These are phyloP conservation scores for Penicillium ucsense DNA, from an alignment of 495 filamentous ascomycete genomes.

Conservation along the genomic window DNA sequence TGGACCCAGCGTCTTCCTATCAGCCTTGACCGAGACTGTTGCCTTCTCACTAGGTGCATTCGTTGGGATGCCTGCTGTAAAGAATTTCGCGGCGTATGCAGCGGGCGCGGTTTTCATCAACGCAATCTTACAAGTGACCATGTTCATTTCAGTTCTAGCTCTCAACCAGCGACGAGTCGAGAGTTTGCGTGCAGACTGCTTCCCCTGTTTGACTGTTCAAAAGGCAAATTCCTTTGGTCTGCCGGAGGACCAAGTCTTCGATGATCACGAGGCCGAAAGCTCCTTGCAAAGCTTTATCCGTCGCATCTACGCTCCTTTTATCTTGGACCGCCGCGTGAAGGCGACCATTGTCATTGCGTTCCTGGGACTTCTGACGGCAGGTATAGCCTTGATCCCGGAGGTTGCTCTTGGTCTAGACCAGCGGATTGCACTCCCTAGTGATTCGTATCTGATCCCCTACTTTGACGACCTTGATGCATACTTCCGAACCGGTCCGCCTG, in stretches of 20 bases:
- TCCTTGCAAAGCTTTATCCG: slow-evolving; percentile 74
- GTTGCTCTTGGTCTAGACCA: slow-evolving; percentile 87
- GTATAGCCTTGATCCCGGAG: slow-evolving; percentile 72
- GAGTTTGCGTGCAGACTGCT: slow-evolving; percentile 78
- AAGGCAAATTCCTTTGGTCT: slow-evolving; percentile 45
- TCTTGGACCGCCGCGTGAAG: slow-evolving; percentile 73
- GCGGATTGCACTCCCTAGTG: slow-evolving; percentile 83
- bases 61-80: slow-evolving; percentile 93
- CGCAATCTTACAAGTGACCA: slow-evolving; percentile 85
- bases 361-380: slow-evolving; percentile 77
- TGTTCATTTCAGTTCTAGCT: slow-evolving; percentile 86
- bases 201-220: slow-evolving; percentile 75
- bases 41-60: slow-evolving; percentile 88
- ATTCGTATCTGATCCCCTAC: slow-evolving; percentile 85
- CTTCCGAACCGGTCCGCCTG: slow-evolving; percentile 82
- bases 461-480: slow-evolving; percentile 94
- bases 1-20: slow-evolving; percentile 94
- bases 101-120: slow-evolving; percentile 97
- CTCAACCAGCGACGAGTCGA: slow-evolving; percentile 86
- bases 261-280: slow-evolving; percentile 60
- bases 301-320: slow-evolving; percentile 71
- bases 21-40: slow-evolving; percentile 83
- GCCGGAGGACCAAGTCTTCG: slow-evolving; percentile 45
- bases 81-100: slow-evolving; percentile 94
- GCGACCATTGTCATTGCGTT: slow-evolving; percentile 66